Evolutionary conservation across 2,329 filamentous ascomycete species (phyloP).

Genomic region (Pleoardoris graminearum): DNA sequence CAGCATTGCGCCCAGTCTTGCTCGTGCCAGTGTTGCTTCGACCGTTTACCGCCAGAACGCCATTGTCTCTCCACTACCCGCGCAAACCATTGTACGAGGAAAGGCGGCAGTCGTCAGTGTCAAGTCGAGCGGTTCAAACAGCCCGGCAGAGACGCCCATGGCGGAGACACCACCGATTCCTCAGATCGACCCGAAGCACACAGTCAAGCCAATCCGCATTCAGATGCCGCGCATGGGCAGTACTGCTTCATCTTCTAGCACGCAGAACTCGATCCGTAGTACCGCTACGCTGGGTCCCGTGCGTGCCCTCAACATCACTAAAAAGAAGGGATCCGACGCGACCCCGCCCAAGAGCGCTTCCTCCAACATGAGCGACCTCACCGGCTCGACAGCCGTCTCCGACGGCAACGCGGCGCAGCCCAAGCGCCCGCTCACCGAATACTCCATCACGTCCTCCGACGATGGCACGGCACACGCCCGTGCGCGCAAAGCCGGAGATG

Average conservation of each 20-base stretch:
- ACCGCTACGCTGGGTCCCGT: constrained; percentile 49
- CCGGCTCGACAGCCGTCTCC: constrained; percentile 24
- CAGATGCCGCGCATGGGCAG: constrained; percentile 47
- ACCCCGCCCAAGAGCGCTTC: constrained; percentile 36
- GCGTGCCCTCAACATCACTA: constrained; percentile 51
- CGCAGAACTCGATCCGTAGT: constrained; percentile 43
- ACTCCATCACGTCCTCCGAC: constrained; percentile 38
- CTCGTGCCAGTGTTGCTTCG: constrained; percentile 71
- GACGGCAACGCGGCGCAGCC: constrained; percentile 25
- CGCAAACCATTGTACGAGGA: constrained; percentile 82
- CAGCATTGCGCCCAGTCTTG: constrained; percentile 55
- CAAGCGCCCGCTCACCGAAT: constrained; percentile 35
- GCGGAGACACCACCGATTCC: constrained; percentile 70
- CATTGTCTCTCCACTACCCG: constrained; percentile 75
- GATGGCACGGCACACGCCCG: constrained; percentile 38
- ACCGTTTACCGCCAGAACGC: constrained; percentile 94
- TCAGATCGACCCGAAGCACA: constrained; percentile 64
- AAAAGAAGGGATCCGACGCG: constrained; percentile 37
- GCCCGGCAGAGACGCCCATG: constrained; percentile 53
- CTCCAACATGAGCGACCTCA: constrained; percentile 24
- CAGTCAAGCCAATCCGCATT: constrained; percentile 40
- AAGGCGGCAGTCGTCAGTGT: constrained; percentile 94
- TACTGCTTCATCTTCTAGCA: constrained; percentile 29
- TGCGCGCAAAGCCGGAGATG: constrained; percentile 29
- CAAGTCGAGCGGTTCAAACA: constrained; percentile 66